Percentiles rank a stretch among this genome's conserved stretches.
Evolutionary conservation across 441 rosid species (phyloP).

Genomic region (Adansonia grandidieri): DNA sequence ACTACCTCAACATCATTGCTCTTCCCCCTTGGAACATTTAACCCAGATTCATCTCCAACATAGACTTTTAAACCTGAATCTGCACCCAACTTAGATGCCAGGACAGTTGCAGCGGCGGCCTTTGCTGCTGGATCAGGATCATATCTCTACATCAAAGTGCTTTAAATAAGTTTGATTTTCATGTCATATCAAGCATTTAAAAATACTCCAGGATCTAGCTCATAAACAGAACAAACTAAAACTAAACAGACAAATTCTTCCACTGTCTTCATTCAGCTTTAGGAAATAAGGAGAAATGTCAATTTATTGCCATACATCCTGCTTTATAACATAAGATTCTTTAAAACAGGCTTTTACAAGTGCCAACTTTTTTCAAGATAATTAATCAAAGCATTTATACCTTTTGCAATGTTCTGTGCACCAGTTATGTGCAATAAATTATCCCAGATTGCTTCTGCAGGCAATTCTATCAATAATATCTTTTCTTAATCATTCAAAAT

Average conservation of each 20-base stretch:
- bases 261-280: not conserved
- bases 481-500: not conserved
- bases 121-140: conserved; percentile 97
- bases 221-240: not conserved
- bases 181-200: not conserved
- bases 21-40: conserved; percentile 50
- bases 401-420: not conserved
- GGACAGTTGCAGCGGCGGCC: conserved; percentile 91
- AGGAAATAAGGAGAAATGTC: not conserved
- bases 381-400: not conserved
- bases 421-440: not conserved
- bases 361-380: not conserved
- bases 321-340: not conserved
- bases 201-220: conserved; percentile 1
- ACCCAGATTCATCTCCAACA: conserved; percentile 63
- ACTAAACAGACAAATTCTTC: not conserved
- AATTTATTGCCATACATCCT: not conserved
- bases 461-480: not conserved
- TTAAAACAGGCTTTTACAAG: conserved; percentile 4
- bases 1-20: conserved; percentile 60
- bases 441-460: conserved; percentile 2
- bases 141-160: conserved; percentile 65
- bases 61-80: conserved; percentile 85
- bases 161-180: not conserved
- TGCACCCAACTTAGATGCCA: conserved; percentile 90